Conservation (phyloP, 441 rosid species). For the Adansonia gregorii region DNA sequence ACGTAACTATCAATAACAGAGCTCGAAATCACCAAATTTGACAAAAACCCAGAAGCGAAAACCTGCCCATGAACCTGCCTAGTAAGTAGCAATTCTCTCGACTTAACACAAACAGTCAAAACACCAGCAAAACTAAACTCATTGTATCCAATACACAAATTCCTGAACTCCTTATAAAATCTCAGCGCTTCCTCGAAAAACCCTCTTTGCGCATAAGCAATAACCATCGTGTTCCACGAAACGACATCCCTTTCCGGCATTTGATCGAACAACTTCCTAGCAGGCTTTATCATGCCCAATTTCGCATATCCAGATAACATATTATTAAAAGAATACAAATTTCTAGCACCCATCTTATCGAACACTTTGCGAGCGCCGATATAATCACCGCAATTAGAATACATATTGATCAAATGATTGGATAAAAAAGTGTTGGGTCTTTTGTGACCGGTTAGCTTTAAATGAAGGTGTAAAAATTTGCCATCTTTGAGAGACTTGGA, state of each 20-base stretch:
- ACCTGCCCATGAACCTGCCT: constrained; percentile 85
- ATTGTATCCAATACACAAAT: constrained; percentile 54
- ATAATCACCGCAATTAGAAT: constrained; percentile 51
- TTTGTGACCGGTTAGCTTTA: constrained; percentile 63
- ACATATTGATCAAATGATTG: constrained; percentile 63
- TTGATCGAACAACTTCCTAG: constrained; percentile 63
- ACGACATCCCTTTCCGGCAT: constrained; percentile 75
- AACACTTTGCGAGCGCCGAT: constrained; percentile 59
- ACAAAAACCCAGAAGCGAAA: constrained; percentile 58
- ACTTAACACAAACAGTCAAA: constrained; percentile 62
- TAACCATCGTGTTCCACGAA: constrained; percentile 83
- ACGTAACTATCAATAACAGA: constrained; percentile 65
- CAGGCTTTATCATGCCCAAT: constrained; percentile 59
- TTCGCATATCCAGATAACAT: constrained; percentile 73
- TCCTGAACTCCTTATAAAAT: constrained; percentile 62
- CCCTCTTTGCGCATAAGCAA: constrained; percentile 62
- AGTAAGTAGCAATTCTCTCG: constrained; percentile 46
- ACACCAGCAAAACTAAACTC: constrained; percentile 72
- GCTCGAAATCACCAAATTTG: constrained; percentile 63
- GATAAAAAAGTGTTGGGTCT: constrained; percentile 52
- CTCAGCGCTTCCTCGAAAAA: constrained; percentile 41
- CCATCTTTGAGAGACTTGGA: constrained; percentile 58
- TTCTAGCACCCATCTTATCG: constrained; percentile 60
- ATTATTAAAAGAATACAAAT: constrained; percentile 70
- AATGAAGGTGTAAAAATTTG: constrained; percentile 75